These are phyloP conservation scores for Rhodotorula sp. DNA, from an alignment of 1,284 basidiomycete species.

Conservation along the genomic window DNA sequence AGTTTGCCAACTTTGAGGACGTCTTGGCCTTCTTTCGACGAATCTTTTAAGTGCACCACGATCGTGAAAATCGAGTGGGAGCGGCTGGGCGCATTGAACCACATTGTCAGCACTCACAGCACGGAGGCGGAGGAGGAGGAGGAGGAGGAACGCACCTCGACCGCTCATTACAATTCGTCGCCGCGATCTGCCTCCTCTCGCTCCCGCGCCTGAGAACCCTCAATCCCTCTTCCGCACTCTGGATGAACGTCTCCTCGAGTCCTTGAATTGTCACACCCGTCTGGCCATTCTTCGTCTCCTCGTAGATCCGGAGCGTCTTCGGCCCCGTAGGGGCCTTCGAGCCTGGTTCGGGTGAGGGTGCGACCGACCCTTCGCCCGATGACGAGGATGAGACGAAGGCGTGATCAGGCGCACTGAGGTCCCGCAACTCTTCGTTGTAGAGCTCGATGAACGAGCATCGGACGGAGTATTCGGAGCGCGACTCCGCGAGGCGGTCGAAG, in stretches of 20 bases:
- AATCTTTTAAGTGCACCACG: constrained; percentile 89
- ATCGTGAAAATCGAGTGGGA: constrained; percentile 99
- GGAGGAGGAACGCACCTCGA: constrained; percentile 58
- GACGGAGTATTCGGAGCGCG: constrained; percentile 80
- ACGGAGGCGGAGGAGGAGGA: not conserved
- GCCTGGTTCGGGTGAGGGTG: constrained; percentile 54
- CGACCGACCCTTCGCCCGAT: constrained; percentile 4
- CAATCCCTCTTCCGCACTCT: constrained; percentile 79
- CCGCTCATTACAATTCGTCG: constrained; percentile 97
- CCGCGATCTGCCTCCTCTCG: constrained; percentile 85
- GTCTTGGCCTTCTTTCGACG: constrained; percentile 68
- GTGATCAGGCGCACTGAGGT: constrained; percentile 75
- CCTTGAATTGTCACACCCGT: constrained; percentile 81
- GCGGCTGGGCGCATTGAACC: constrained; percentile 56
- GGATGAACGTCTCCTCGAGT: constrained; percentile 83
- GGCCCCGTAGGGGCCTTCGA: constrained; percentile 60
- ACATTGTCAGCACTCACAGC: not conserved
- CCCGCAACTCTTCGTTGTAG: constrained; percentile 99
- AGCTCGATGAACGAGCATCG: constrained; percentile 93
- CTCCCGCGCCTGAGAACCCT: constrained; percentile 83
- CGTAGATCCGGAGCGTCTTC: constrained; percentile 79
- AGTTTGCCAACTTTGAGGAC: constrained; percentile 90
- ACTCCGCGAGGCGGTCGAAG: constrained; percentile 76
- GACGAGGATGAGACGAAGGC: constrained; percentile 2
- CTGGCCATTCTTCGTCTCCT: constrained; percentile 73